These are phyloP conservation scores for Xylaria scruposa DNA, from an alignment of 495 filamentous ascomycete genomes.

Conservation along the genomic window DNA sequence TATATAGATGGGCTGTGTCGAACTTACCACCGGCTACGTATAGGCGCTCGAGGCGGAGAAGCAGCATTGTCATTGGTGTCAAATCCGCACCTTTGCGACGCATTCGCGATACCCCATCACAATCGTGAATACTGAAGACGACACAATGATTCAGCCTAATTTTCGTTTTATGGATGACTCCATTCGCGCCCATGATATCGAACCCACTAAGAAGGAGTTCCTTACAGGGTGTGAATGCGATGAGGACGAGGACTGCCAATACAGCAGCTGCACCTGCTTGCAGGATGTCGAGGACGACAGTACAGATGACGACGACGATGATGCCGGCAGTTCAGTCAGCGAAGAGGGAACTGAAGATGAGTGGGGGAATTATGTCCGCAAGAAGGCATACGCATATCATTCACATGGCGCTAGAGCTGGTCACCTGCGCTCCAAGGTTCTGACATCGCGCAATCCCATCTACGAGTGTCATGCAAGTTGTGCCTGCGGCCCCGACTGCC, in stretches of 20 bases:
- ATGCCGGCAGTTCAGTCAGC: conserved; percentile 35
- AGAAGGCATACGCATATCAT: conserved; percentile 54
- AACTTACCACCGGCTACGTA: neutral
- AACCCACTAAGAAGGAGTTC: conserved; percentile 55
- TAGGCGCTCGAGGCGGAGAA: conserved; percentile 39
- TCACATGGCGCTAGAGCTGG: conserved; percentile 49
- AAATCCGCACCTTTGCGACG: conserved; percentile 54
- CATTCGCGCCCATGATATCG: conserved; percentile 52
- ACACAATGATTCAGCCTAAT: conserved; percentile 50
- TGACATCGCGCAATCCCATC: conserved; percentile 66
- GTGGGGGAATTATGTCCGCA: conserved; percentile 22
- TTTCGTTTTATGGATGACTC: conserved; percentile 63
- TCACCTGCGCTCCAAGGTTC: conserved; percentile 51
- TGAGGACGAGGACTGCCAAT: conserved; percentile 55
- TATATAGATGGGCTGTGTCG: neutral
- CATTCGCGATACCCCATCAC: conserved; percentile 50
- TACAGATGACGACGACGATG: conserved; percentile 39
- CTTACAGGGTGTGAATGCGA: conserved; percentile 61
- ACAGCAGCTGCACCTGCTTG: conserved; percentile 57
- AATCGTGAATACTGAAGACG: conserved; percentile 55
- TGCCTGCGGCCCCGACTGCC: conserved; percentile 69
- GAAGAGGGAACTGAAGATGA: conserved; percentile 29
- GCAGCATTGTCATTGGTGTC: conserved; percentile 56
- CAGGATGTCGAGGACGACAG: conserved; percentile 54
- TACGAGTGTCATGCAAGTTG: conserved; percentile 85